Evolutionary conservation across 2,329 filamentous ascomycete species (phyloP).

Genomic region (Colletotrichum acutatum): DNA sequence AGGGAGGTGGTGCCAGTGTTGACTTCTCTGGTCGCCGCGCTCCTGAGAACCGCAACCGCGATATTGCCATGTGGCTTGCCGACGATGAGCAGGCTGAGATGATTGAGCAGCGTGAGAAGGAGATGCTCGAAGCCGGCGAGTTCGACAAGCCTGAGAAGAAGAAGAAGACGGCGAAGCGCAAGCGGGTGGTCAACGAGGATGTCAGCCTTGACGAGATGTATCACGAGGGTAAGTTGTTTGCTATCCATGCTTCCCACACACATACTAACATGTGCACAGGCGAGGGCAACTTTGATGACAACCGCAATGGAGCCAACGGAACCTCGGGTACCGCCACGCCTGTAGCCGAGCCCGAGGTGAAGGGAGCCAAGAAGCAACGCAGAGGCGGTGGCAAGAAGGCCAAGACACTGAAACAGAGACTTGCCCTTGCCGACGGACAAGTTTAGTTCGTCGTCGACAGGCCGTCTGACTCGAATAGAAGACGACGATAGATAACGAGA

Average conservation of each 20-base stretch:
- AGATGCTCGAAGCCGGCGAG: slow-evolving; percentile 80
- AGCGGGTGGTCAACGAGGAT: slow-evolving; percentile 58
- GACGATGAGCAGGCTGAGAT: slow-evolving; percentile 96
- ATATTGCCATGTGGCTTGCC: slow-evolving; percentile 98
- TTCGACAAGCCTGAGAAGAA: slow-evolving; percentile 63
- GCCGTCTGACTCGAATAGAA: slow-evolving; percentile 7
- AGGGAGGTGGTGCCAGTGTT: slow-evolving; percentile 88
- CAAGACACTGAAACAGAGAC: slow-evolving; percentile 75
- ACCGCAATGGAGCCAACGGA: slow-evolving; percentile 55
- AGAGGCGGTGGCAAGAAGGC: slow-evolving; percentile 66
- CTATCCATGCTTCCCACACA: neutral
- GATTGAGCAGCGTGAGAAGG: slow-evolving; percentile 92
- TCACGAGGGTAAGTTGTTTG: slow-evolving; percentile 84
- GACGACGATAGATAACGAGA: neutral
- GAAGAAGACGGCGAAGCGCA: slow-evolving; percentile 67
- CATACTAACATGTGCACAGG: slow-evolving; percentile 64
- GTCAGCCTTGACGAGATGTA: slow-evolving; percentile 96
- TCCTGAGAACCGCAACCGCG: slow-evolving; percentile 92
- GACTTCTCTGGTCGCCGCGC: slow-evolving; percentile 94
- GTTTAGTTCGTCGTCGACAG: slow-evolving; percentile 38
- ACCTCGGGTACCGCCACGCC: slow-evolving; percentile 86
- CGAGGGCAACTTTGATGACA: slow-evolving; percentile 96
- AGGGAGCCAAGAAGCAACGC: slow-evolving; percentile 63
- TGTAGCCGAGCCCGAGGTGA: slow-evolving; percentile 61
- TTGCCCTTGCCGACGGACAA: slow-evolving; percentile 74